These are phyloP conservation scores for grape (Vitis vinifera) DNA, from an alignment of 164 flowering plant species.

Conservation along the genomic window ASM3070453v1 NC_081820.1:2274001-2274500, in stretches of 20 bases:
- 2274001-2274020: no score
- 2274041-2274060: no score
- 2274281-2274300: slow-evolving; percentile 50
- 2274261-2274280: slow-evolving; percentile 50
- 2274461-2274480: no score
- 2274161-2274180: neutral
- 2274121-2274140: neutral
- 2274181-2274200: neutral
- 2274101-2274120: neutral
- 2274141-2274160: neutral
- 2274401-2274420: neutral
- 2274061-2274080: no score
- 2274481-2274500: no score
- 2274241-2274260: neutral
- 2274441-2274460: no score
- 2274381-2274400: no score
- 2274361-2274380: neutral
- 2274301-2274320: slow-evolving; percentile 46
- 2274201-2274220: neutral
- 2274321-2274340: slow-evolving; percentile 65
- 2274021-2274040: no score
- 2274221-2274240: neutral
- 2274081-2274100: neutral
- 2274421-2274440: no score
- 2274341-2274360: slow-evolving; percentile 49